Base-by-base conservation (phyloP, 257 asterid species). In the Verbascum thapsus region DNA sequence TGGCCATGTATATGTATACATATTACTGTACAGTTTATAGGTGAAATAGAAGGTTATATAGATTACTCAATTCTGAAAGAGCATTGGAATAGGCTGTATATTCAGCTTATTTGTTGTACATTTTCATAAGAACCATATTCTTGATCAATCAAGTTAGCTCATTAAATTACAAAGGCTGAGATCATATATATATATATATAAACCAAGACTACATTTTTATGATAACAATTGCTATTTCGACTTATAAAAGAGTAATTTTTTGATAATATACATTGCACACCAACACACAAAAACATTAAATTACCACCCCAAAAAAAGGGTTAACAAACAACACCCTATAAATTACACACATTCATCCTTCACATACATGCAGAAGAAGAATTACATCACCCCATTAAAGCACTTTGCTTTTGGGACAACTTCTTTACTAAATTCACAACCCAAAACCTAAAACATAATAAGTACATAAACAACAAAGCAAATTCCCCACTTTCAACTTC, bases 1-100 rank as follows among this genome's bases (percentile, higher is more conserved):
- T n/a, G n/a, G n/a, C n/a, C n/a, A n/a, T n/a, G n/a, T n/a, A n/a
- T 8, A 10, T 35, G 26, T 49, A 63, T 87, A 70, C 74, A 81
- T 71, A 80, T 69, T 75, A 74, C 78, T 83, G 95, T 83, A 81
- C 79, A 83, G 73, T 54, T 58, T 39, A 72, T 63, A 74, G 32
- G 32, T 26, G 58, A 66, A 70, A 56, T 47, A 18, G 71, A 62
- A 65, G 37, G 54, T 66, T 66, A 63, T 11, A 59, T 73, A 47
- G 8, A 61, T 53, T 53, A 52, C 38, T 58, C 55, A 26, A 40
- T 58, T 61, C 47, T 47, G 70, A 67, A 23, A 69, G 58, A 61
- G 54, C 68, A 69, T 41, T 77, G 47, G 64, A 19, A 60, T 37
- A 10, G 68, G 67, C 65, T 76, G 53, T 53, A 39, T 66, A 22